phyloP scores from a whole-genome alignment of 2,329 filamentous ascomycete genomes.

The Dothistroma septosporum region DNA sequence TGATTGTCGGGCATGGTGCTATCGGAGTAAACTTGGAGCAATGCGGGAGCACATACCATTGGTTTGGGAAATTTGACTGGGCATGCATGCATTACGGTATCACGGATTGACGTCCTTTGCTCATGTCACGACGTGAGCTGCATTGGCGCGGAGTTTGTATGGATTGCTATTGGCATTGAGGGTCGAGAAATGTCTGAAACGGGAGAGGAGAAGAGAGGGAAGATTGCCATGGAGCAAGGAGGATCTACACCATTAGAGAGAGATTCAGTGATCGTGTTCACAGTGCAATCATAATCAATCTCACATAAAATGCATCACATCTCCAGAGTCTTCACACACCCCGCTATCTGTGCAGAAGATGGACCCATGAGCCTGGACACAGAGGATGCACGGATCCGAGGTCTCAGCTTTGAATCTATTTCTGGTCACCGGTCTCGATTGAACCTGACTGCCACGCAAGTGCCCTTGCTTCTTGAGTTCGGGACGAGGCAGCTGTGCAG shows the following conservation, averaged over 20 bases:
- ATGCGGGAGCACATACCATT: conserved; percentile 8
- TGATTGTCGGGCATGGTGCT: conserved; percentile 7
- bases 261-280: background rate
- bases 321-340: background rate
- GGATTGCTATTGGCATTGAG: background rate
- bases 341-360: background rate
- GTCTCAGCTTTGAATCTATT: background rate
- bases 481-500: background rate
- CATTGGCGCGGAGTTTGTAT: conserved; percentile 15
- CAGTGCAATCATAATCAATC: background rate
- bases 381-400: background rate
- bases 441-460: background rate
- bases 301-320: background rate
- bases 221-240: background rate
- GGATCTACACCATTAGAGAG: background rate
- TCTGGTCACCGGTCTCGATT: background rate
- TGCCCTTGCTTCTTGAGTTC: background rate
- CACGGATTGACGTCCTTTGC: conserved; percentile 17
- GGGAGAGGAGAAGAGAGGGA: background rate
- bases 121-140: conserved; percentile 17
- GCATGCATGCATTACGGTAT: conserved; percentile 20
- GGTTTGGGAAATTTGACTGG: background rate
- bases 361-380: background rate
- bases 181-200: background rate
- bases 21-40: conserved; percentile 3